phyloP scores from a whole-genome alignment of 2,329 filamentous ascomycete species.

The Monosporascus sp. region DNA sequence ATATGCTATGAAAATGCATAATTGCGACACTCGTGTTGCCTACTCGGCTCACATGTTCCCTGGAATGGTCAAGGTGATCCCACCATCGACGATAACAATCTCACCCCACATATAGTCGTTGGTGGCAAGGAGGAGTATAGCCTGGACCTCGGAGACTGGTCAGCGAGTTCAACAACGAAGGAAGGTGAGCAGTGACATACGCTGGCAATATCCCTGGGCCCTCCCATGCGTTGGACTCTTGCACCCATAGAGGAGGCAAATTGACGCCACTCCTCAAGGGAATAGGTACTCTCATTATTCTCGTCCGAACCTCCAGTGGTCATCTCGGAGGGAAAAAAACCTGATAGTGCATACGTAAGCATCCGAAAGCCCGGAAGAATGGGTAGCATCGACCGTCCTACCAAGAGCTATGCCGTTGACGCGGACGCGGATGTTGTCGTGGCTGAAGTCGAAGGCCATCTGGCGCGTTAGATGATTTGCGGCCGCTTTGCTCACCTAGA shows the following conservation, averaged over 20 bases:
- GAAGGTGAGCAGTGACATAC: conserved; percentile 10
- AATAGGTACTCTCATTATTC: conserved; percentile 16
- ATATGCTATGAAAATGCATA: no score
- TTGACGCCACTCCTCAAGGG: conserved; percentile 10
- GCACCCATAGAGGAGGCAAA: conserved; percentile 12
- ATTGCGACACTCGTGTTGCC: no score
- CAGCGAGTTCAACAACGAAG: no score
- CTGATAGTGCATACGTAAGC: conserved; percentile 4
- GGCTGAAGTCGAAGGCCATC: conserved; percentile 12
- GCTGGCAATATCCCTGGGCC: conserved; percentile 20
- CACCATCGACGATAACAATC: conserved; percentile 19
- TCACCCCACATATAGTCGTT: conserved; percentile 26
- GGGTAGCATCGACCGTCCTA: conserved; percentile 3
- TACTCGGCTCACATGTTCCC: conserved; percentile 13
- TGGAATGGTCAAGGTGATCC: conserved; percentile 14
- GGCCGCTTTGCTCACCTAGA: conserved; percentile 7
- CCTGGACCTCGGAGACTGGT: no score
- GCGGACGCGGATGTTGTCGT: conserved; percentile 23
- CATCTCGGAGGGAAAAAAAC: conserved; percentile 26
- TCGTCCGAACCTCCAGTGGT: conserved; percentile 16
- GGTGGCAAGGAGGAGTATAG: conserved; percentile 11
- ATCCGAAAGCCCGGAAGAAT: no score
- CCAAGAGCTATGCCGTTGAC: conserved; percentile 24
- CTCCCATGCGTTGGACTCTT: conserved; percentile 20
- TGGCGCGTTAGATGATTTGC: conserved; percentile 2